Evolutionary conservation across 1,284 basidiomycete species (phyloP).

Genomic region (Trichosporon ovoides): DNA sequence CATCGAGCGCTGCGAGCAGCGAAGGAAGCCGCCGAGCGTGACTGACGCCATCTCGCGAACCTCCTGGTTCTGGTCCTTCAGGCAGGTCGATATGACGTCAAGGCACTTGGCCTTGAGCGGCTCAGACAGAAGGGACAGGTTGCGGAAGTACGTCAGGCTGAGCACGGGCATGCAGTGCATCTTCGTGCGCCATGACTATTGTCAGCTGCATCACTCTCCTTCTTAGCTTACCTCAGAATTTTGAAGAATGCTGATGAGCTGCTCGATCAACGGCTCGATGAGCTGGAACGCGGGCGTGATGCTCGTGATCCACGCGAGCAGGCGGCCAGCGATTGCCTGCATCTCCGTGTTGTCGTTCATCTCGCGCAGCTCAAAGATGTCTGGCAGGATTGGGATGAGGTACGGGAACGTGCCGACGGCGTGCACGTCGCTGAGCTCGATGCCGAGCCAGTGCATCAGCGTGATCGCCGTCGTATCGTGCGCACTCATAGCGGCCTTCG

Average conservation of each 20-base stretch:
- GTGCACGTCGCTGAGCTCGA: slow-evolving; percentile 66
- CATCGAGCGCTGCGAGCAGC: slow-evolving; percentile 85
- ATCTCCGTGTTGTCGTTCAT: slow-evolving; percentile 49
- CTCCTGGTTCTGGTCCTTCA: slow-evolving; percentile 86
- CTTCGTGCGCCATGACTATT: slow-evolving; percentile 51
- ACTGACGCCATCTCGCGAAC: slow-evolving; percentile 90
- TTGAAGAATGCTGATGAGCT: slow-evolving; percentile 47
- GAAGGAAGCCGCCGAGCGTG: slow-evolving; percentile 80
- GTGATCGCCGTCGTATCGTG: slow-evolving; percentile 77
- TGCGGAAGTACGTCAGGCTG: slow-evolving; percentile 52
- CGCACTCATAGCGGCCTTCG: slow-evolving; percentile 72
- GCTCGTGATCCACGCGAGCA: slow-evolving; percentile 50
- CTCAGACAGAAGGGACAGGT: slow-evolving; percentile 69
- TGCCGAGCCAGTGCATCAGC: slow-evolving; percentile 71
- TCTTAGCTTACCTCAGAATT: slow-evolving; percentile 45
- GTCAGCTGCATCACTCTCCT: too few species aligned
- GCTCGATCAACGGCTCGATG: slow-evolving; percentile 48
- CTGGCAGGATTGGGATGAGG: slow-evolving; percentile 63
- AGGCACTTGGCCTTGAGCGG: slow-evolving; percentile 63
- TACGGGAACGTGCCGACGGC: slow-evolving; percentile 71
- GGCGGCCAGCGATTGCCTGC: slow-evolving; percentile 44
- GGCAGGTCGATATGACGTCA: slow-evolving; percentile 58
- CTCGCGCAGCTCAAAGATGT: slow-evolving; percentile 49
- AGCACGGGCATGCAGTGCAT: slow-evolving; percentile 52
- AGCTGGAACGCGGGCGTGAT: slow-evolving; percentile 51